Percentiles rank a stretch among this genome's conserved stretches.
These are phyloP conservation scores for Colletotrichum aenigma DNA, from an alignment of 2,329 filamentous ascomycete genomes.

Conservation along the genomic window DNA sequence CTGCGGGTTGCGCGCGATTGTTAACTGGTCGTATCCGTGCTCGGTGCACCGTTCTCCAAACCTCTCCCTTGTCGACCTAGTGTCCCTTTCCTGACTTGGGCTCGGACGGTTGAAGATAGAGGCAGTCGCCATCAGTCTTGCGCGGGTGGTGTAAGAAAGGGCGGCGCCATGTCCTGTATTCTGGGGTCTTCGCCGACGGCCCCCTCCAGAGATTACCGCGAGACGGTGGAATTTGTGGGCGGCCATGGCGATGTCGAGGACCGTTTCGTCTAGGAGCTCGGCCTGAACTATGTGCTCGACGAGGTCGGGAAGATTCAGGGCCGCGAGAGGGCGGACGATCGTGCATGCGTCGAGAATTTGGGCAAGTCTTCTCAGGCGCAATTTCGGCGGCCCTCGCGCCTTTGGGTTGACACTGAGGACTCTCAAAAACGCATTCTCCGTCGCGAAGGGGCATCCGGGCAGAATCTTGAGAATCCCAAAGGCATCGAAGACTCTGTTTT, in stretches of 20 bases:
- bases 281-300: not conserved
- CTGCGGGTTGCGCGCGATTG: too few species aligned
- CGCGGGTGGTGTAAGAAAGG: not conserved
- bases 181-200: not conserved
- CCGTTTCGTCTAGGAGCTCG: not conserved
- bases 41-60: too few species aligned
- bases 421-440: not conserved
- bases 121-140: not conserved
- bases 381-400: not conserved
- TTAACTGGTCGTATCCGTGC: rapidly evolving
- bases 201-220: not conserved
- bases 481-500: too few species aligned
- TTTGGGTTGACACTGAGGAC: not conserved
- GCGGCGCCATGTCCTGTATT: not conserved
- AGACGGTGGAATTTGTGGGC: not conserved
- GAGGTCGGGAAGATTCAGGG: not conserved
- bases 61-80: too few species aligned
- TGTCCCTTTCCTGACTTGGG: not conserved
- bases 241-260: not conserved
- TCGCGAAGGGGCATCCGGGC: too few species aligned
- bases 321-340: not conserved
- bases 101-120: not conserved
- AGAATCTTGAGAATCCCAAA: too few species aligned
- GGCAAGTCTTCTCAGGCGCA: not conserved
- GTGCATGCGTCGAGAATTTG: not conserved